These are phyloP conservation scores for Tuber melanosporum DNA, from an alignment of 495 filamentous ascomycete genomes.

Conservation along the genomic window DNA sequence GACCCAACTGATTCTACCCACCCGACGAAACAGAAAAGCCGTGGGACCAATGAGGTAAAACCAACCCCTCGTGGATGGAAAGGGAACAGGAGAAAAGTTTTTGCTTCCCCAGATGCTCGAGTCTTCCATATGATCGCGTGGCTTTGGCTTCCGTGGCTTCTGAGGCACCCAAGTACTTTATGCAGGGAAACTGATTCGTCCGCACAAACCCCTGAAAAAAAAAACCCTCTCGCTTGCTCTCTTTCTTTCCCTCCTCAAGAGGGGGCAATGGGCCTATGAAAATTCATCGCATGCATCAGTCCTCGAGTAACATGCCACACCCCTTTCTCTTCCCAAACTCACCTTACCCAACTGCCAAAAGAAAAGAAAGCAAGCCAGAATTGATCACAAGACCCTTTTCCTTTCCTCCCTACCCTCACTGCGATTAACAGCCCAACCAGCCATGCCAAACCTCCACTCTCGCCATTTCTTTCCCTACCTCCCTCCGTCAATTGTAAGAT, in stretches of 20 bases:
- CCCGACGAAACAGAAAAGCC: neutral
- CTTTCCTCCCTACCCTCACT: neutral
- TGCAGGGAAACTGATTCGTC: neutral
- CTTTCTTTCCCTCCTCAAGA: neutral
- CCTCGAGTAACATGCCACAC: neutral
- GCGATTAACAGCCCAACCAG: neutral
- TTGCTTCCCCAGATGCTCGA: neutral
- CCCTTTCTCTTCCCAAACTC: neutral
- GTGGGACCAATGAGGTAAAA: neutral
- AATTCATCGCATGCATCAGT: neutral
- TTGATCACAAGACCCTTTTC: neutral
- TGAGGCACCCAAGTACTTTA: neutral
- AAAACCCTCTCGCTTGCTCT: neutral
- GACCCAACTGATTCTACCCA: neutral
- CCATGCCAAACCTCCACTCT: neutral
- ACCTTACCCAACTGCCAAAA: neutral
- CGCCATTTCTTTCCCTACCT: neutral
- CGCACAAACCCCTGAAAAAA: neutral
- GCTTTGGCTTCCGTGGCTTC: neutral
- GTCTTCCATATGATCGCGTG: neutral
- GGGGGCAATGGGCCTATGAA: neutral
- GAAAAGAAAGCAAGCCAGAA: neutral
- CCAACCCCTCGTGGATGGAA: neutral
- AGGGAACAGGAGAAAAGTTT: neutral
- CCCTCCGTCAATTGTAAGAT: neutral